These are phyloP conservation scores for Rhodotorula mucilaginosa DNA, from an alignment of 1,284 basidiomycete species.

Conservation along the genomic window DNA sequence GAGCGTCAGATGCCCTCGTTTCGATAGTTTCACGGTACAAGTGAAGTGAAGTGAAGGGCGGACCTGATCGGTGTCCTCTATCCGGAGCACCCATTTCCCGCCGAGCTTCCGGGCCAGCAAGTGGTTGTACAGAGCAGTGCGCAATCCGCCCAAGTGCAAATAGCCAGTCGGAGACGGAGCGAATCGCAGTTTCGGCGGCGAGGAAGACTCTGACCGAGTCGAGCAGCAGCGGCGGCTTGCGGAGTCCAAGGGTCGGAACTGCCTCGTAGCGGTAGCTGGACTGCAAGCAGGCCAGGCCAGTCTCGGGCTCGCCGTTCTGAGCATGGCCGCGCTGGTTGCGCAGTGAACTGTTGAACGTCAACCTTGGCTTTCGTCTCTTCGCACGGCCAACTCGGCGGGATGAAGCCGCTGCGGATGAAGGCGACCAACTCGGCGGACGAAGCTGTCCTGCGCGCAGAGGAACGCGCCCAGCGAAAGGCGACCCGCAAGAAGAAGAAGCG, in stretches of 20 bases:
- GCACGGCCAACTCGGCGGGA: not conserved
- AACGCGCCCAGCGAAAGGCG: slow-evolving; percentile 10
- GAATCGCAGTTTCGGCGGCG: slow-evolving; percentile 63
- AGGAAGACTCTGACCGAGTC: not conserved
- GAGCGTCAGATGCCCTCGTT: not conserved
- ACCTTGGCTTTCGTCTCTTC: not conserved
- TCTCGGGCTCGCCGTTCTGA: not conserved
- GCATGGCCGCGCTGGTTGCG: not conserved
- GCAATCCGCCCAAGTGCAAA: slow-evolving; percentile 90
- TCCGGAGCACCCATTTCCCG: slow-evolving; percentile 84
- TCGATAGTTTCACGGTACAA: not conserved
- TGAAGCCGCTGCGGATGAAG: slow-evolving; percentile 36
- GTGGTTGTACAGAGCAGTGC: slow-evolving; percentile 93
- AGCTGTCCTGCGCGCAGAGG: slow-evolving; percentile 23
- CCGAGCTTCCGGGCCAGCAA: slow-evolving; percentile 74
- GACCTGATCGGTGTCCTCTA: slow-evolving; percentile 93
- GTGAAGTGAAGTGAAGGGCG: not conserved
- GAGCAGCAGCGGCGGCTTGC: not conserved
- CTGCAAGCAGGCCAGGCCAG: not conserved
- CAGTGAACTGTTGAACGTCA: not conserved
- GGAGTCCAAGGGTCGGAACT: not conserved
- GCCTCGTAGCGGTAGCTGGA: not conserved
- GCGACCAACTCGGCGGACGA: slow-evolving; percentile 20
- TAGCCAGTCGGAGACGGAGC: slow-evolving; percentile 95
- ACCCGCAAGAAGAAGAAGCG: not conserved